Percentiles rank a stretch among this genome's conserved stretches.
Conservation (phyloP, 768 basidiomycete species). For the Lepiota brunneoincarnata region DNA sequence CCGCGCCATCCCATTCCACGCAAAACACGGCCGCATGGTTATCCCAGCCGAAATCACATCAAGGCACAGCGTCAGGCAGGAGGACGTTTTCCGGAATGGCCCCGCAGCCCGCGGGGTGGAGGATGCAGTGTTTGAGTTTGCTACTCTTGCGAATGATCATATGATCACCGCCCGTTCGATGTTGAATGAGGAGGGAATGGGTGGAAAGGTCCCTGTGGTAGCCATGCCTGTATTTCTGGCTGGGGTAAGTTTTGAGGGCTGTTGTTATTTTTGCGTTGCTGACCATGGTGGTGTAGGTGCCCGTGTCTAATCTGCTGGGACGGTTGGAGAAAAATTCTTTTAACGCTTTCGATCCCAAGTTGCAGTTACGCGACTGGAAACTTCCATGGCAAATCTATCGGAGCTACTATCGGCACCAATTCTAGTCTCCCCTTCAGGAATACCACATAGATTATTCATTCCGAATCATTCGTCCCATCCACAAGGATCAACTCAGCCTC, state of each 20-base stretch:
- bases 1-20: constrained; percentile 77
- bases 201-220: constrained; percentile 47
- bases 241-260: constrained; percentile 51
- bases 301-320: constrained; percentile 60
- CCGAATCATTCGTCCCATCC: background rate
- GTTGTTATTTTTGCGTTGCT: constrained; percentile 19
- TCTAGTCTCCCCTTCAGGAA: constrained; percentile 23
- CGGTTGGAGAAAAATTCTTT: constrained; percentile 71
- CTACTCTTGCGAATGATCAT: constrained; percentile 78
- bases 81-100: constrained; percentile 69
- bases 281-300: constrained; percentile 45
- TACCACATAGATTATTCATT: background rate
- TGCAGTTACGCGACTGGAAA: constrained; percentile 73
- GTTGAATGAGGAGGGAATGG: constrained; percentile 49
- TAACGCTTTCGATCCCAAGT: constrained; percentile 61
- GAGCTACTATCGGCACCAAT: constrained; percentile 36
- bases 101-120: constrained; percentile 56
- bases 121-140: constrained; percentile 83
- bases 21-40: constrained; percentile 63
- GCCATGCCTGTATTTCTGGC: constrained; percentile 73
- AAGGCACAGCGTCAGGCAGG: constrained; percentile 73
- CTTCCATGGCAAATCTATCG: constrained; percentile 69
- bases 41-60: constrained; percentile 84
- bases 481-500: background rate
- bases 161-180: constrained; percentile 70